Percentiles rank a stretch among this genome's conserved stretches.
Evolutionary conservation across 2,329 filamentous ascomycete species (phyloP).

Genomic region (Pseudogymnoascus sp.): DNA sequence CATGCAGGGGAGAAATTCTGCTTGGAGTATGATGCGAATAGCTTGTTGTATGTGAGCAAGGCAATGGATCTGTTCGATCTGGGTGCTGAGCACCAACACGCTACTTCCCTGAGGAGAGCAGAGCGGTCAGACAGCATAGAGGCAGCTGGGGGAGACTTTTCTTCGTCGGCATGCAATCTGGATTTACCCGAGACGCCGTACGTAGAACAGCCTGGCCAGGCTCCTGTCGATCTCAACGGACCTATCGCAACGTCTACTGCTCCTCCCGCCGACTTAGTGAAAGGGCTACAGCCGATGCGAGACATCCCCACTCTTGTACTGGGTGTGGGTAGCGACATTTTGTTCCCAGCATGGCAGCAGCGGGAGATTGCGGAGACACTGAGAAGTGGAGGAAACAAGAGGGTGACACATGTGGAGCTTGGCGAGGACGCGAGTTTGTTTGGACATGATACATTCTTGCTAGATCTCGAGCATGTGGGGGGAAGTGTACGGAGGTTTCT

Average conservation of each 20-base stretch:
- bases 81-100: conserved; percentile 60
- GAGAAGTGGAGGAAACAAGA: conserved; percentile 65
- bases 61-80: conserved; percentile 98
- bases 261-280: conserved; percentile 72
- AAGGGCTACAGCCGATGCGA: conserved; percentile 62
- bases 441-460: conserved; percentile 90
- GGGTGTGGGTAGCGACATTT: conserved; percentile 89
- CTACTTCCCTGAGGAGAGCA: conserved; percentile 53
- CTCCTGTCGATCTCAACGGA: conserved; percentile 29
- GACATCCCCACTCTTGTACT: conserved; percentile 80
- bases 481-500: conserved; percentile 76
- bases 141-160: conserved; percentile 32
- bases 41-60: conserved; percentile 91
- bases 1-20: conserved; percentile 98
- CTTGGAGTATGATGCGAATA: conserved; percentile 92
- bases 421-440: conserved; percentile 93
- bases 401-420: conserved; percentile 80
- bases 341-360: conserved; percentile 98
- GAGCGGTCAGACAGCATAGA: conserved; percentile 52
- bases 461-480: conserved; percentile 88
- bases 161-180: conserved; percentile 57
- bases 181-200: conserved; percentile 80
- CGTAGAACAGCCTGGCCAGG: conserved; percentile 62
- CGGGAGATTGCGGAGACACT: conserved; percentile 84
- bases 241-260: conserved; percentile 35